Base-by-base conservation (phyloP, 2,329 filamentous ascomycete species). In the Beauveria rudraprayagi region DNA sequence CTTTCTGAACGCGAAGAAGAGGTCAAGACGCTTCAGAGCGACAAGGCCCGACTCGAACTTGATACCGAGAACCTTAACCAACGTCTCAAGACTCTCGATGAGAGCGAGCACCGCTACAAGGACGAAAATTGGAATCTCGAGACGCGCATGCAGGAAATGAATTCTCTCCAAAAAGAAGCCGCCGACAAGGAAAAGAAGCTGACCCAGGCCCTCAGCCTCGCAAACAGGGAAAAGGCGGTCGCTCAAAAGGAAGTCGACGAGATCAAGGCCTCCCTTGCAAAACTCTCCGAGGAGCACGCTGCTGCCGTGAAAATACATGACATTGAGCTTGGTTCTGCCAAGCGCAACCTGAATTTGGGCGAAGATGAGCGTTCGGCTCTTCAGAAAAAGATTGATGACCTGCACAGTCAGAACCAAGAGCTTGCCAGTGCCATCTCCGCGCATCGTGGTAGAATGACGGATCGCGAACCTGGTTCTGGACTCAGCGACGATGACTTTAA, bases 71-170 rank as follows among this genome's bases (percentile, higher is more conserved):
- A 83, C 3, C 84, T 95, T 65, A 83, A 88, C 58, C 90, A 95
- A 72, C 86, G 92, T 40, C 79, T 97, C 65, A 89, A 90, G 70
- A 83, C 84, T 7, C 79, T 97, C 46, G 92, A 97, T 67, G 94
- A 99, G 75, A 96, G 90, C 71, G 94, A 99, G 73, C 89, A 95
- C 69, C 88, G 91, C 57, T 96, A 96, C 77, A 97, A 97, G 76
- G 94, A 99, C 70, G 94, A 97, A 74, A 99, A 97, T 72, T 99
- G 94, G 94, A 93, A 90, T 65, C 82, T 99, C 43, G 94, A 99
- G 74, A 96, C 92, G 0, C 90, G 92, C 68, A 83, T 95, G 24
- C 94, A 96, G 68, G 92, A 97, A 65, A 79, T 93, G 47, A 82
- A 89, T 57, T 83, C 88, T 8, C 80, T 84, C 17, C 83, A 89